phyloP scores from a whole-genome alignment of 768 basidiomycete genomes.

The Tricholoma terreum region DNA sequence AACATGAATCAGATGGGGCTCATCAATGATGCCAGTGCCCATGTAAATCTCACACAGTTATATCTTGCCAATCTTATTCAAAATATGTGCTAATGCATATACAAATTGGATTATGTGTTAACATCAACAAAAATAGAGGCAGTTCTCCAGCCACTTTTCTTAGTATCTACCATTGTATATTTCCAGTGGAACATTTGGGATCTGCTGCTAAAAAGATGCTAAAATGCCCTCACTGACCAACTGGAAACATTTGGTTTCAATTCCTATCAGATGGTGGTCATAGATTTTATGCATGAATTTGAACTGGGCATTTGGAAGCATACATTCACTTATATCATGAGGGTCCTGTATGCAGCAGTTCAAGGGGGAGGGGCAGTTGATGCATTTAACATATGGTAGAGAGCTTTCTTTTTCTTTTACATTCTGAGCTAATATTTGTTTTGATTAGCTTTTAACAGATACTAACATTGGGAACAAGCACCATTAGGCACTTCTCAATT shows the following conservation, averaged over 20 bases:
- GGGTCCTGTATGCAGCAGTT: slow-evolving; percentile 19
- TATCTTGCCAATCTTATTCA: not conserved
- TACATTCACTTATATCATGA: slow-evolving; percentile 28
- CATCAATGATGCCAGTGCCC: not conserved
- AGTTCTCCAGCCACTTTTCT: not conserved
- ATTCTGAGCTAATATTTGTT: no score
- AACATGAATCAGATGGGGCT: not conserved
- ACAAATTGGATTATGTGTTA: not conserved
- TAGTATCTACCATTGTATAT: not conserved
- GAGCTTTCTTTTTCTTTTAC: no score
- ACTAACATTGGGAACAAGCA: slow-evolving; percentile 27
- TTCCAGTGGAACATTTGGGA: not conserved
- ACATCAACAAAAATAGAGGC: not conserved
- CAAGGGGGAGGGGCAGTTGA: not conserved
- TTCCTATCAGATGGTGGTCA: slow-evolving; percentile 17
- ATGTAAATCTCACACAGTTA: not conserved
- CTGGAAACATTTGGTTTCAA: slow-evolving; percentile 10
- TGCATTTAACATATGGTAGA: slow-evolving; percentile 2
- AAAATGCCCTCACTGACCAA: slow-evolving; percentile 35
- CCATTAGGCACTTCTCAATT: slow-evolving; percentile 19
- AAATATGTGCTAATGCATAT: not conserved
- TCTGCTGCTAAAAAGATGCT: not conserved
- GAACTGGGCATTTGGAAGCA: slow-evolving; percentile 20
- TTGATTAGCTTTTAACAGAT: slow-evolving; percentile 31
- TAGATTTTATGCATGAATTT: slow-evolving; percentile 32